A percentile compares a stretch with the other conserved stretches of the same genome.
These are phyloP conservation scores for Huntiella abstrusa DNA, from an alignment of 2,329 filamentous ascomycete genomes.

Conservation along the genomic window DNA sequence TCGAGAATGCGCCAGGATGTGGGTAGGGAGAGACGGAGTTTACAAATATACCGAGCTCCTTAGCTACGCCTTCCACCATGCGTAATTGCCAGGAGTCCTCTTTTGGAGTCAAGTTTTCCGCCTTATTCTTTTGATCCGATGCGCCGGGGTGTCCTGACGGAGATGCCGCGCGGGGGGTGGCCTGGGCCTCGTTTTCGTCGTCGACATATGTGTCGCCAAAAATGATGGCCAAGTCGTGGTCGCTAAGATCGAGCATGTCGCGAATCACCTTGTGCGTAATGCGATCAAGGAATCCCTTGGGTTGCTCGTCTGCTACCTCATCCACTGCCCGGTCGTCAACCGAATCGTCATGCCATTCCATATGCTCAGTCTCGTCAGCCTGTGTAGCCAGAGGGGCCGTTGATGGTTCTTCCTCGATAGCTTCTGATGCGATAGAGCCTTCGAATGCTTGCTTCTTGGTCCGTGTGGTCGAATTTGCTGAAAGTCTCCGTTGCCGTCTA, in stretches of 20 bases:
- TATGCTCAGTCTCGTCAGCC: slow-evolving; percentile 8
- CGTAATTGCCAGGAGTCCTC: slow-evolving; percentile 51
- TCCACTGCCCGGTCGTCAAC: slow-evolving; percentile 36
- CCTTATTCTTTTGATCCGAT: slow-evolving; percentile 1
- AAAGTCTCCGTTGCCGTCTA: slow-evolving; percentile 40
- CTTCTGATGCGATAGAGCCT: slow-evolving; percentile 6
- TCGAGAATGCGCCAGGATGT: slow-evolving; percentile 75
- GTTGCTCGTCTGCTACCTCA: slow-evolving; percentile 26
- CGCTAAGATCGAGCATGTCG: slow-evolving; percentile 81
- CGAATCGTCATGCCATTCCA: slow-evolving; percentile 16
- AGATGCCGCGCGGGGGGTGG: slow-evolving; percentile 27
- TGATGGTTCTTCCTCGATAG: slow-evolving; percentile 3
- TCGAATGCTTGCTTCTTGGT: slow-evolving; percentile 2
- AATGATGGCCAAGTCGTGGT: slow-evolving; percentile 64
- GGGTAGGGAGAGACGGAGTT: slow-evolving; percentile 53
- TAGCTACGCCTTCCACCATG: slow-evolving; percentile 66
- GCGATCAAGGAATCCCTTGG: slow-evolving; percentile 57
- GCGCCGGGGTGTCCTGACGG: slow-evolving; percentile 13
- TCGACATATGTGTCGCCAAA: slow-evolving; percentile 60
- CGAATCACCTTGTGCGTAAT: slow-evolving; percentile 74
- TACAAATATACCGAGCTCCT: slow-evolving; percentile 69
- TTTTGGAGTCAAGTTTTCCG: slow-evolving; percentile 17
- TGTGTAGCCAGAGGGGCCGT: not conserved
- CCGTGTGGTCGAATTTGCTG: slow-evolving; percentile 28
- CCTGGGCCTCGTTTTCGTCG: slow-evolving; percentile 24